Percentiles rank a stretch among this genome's conserved stretches.
Conservation (phyloP, 176 grass and related monocot species). For the Zizania latifolia region DNA sequence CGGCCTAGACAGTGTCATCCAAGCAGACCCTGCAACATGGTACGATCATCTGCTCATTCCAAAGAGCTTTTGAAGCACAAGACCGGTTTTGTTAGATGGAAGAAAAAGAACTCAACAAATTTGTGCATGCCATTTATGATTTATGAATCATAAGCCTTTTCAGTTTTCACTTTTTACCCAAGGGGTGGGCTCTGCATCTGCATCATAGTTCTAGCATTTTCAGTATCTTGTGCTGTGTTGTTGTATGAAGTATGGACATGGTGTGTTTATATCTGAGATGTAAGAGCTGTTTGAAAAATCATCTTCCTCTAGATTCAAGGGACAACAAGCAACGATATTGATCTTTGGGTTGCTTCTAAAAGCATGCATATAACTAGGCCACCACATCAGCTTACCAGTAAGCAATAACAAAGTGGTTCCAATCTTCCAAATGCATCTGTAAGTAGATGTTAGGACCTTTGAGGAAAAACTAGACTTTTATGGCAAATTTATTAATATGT, state of each 20-base stretch:
- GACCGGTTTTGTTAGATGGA: background rate
- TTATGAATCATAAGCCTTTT: background rate
- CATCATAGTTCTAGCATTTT: background rate
- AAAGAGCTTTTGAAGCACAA: background rate
- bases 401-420: background rate
- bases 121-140: background rate
- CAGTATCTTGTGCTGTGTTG: background rate
- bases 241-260: background rate
- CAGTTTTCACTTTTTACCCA: background rate
- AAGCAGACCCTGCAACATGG: constrained; percentile 49
- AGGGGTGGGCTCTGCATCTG: background rate
- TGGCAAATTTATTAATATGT: constrained; percentile 13
- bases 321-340: background rate
- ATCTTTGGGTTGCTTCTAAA: background rate
- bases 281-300: background rate
- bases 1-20: constrained; percentile 56
- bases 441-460: background rate
- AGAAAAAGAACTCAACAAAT: background rate
- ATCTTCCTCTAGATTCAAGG: background rate
- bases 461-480: background rate
- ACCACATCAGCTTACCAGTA: background rate
- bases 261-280: background rate
- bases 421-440: background rate
- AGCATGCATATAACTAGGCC: background rate
- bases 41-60: background rate